These are phyloP conservation scores for Suhomyces bolitotheri DNA, from an alignment of 1,139 yeast species.

Conservation along the genomic window DNA sequence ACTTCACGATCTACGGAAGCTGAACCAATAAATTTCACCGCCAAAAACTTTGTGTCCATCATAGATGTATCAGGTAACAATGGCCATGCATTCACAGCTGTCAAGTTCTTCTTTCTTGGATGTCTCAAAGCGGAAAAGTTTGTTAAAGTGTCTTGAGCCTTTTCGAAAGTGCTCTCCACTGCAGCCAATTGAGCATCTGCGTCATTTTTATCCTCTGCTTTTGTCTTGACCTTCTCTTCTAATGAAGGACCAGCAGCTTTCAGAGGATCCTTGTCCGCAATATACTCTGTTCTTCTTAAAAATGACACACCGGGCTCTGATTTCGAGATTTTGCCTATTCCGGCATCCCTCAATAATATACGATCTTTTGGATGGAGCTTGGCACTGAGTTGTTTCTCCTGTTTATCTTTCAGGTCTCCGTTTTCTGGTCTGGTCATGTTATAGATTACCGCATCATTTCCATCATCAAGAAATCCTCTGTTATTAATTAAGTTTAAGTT, in stretches of 20 bases:
- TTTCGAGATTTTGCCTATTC: slow-evolving; percentile 47
- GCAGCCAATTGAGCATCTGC: slow-evolving; percentile 64
- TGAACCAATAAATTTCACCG: slow-evolving; percentile 76
- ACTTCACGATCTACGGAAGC: slow-evolving; percentile 59
- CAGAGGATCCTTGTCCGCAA: slow-evolving; percentile 46
- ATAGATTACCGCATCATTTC: slow-evolving; percentile 50
- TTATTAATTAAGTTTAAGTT: slow-evolving; percentile 69
- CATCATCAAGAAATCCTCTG: slow-evolving; percentile 68
- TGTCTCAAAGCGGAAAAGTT: slow-evolving; percentile 57
- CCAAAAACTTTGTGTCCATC: slow-evolving; percentile 74
- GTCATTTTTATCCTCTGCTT: slow-evolving; percentile 43
- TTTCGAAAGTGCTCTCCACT: slow-evolving; percentile 77
- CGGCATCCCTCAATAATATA: slow-evolving; percentile 78
- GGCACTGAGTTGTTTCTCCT: slow-evolving; percentile 23
- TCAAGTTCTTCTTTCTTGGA: slow-evolving; percentile 72
- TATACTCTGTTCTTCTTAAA: slow-evolving; percentile 91
- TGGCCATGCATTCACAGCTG: slow-evolving; percentile 78
- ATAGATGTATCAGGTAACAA: slow-evolving; percentile 86
- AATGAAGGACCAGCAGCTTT: slow-evolving; percentile 14
- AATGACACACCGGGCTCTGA: slow-evolving; percentile 72
- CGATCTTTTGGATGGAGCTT: slow-evolving; percentile 76
- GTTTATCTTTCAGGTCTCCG: slow-evolving; percentile 11
- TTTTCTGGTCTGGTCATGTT: slow-evolving; percentile 20
- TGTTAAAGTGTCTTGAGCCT: slow-evolving; percentile 49
- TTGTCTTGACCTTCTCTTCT: slow-evolving; percentile 15